Conservation (phyloP, 805 yeast species). For the Priceomyces melissophilus region DNA sequence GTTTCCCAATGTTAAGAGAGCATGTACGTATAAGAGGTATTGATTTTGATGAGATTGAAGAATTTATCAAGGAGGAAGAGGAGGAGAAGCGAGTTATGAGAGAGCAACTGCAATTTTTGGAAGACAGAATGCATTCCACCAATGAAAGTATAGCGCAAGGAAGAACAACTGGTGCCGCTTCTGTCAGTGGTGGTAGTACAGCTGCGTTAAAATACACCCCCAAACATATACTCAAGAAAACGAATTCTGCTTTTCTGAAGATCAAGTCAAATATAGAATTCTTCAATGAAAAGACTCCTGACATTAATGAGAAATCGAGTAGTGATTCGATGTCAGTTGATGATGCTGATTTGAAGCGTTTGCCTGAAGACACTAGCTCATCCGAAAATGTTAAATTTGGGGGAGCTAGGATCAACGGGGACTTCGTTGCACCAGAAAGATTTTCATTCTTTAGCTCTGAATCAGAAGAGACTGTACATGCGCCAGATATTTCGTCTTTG, state of each 20-base stretch:
- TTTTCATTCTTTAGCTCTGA: conserved; percentile 82
- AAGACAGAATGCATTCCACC: conserved; percentile 11
- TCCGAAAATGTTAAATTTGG: conserved; percentile 40
- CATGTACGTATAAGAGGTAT: conserved; percentile 64
- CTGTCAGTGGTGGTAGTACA: conserved; percentile 25
- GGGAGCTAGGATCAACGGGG: conserved; percentile 30
- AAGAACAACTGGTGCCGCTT: conserved; percentile 8
- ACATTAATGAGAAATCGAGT: conserved; percentile 7
- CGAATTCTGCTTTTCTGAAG: conserved; percentile 4
- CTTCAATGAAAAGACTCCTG: not conserved
- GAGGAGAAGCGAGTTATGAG: conserved; percentile 35
- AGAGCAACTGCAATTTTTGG: conserved; percentile 23
- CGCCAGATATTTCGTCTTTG: conserved; percentile 80
- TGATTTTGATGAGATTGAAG: conserved; percentile 88
- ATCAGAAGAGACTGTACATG: conserved; percentile 82
- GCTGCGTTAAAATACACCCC: conserved; percentile 69
- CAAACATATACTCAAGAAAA: conserved; percentile 25
- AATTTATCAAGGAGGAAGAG: conserved; percentile 63
- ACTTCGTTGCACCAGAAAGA: conserved; percentile 56
- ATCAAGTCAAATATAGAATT: conserved; percentile 4
- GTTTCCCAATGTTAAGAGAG: conserved; percentile 86
- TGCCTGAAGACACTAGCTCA: conserved; percentile 15
- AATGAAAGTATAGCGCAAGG: conserved; percentile 5
- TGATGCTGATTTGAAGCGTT: conserved; percentile 10
- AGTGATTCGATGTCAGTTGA: conserved; percentile 22